Percentiles rank a stretch among this genome's conserved stretches.
Conservation (phyloP, 1,139 yeast species). For the Trichomonascaceae sp. region DNA sequence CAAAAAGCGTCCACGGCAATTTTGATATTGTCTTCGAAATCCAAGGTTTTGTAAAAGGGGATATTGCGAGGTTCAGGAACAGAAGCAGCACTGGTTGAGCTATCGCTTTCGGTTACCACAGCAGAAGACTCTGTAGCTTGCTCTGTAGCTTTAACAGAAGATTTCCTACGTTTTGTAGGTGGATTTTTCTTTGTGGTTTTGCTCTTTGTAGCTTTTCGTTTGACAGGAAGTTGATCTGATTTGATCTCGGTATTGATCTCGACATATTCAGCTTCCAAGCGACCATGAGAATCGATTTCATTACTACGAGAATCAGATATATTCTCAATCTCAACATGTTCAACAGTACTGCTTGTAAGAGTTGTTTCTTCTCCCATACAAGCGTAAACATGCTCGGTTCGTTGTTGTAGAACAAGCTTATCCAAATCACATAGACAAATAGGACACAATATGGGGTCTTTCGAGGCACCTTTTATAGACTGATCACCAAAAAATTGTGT, state of each 20-base stretch:
- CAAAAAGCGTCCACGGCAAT: constrained; percentile 38
- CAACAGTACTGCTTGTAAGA: background rate
- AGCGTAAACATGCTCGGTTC: constrained; percentile 16
- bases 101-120: background rate
- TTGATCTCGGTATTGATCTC: background rate
- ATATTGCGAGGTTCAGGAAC: background rate
- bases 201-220: background rate
- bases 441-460: constrained; percentile 15
- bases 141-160: background rate
- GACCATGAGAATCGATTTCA: background rate
- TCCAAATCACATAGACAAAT: constrained; percentile 16
- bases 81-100: background rate
- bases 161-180: background rate
- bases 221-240: background rate
- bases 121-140: background rate
- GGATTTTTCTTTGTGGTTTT: background rate
- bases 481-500: background rate
- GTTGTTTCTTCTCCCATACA: constrained; percentile 13
- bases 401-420: constrained; percentile 7
- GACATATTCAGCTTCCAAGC: background rate
- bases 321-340: background rate
- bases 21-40: constrained; percentile 22
- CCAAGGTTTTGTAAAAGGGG: constrained; percentile 33
- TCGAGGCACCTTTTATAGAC: background rate
- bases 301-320: background rate